Evolutionary conservation across 2,329 filamentous ascomycete species (phyloP).

Genomic region (Tricladium varicosporioides): DNA sequence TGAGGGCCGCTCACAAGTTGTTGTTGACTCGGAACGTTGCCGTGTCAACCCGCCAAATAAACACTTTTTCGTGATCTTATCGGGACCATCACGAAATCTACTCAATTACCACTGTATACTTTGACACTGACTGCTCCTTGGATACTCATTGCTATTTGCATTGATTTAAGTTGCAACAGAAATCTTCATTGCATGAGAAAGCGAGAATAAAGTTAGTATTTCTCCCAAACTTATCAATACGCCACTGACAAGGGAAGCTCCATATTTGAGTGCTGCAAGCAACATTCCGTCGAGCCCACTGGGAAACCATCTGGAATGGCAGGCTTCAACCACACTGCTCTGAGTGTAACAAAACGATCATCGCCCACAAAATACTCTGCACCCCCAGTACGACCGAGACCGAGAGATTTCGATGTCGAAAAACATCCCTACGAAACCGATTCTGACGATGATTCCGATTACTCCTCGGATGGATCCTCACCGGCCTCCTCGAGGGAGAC

Average conservation of each 20-base stretch:
- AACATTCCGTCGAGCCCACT: slow-evolving; percentile 6
- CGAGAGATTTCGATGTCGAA: slow-evolving; percentile 27
- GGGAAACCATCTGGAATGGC: slow-evolving; percentile 38
- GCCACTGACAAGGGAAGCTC: background rate
- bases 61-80: too few relatives aligned
- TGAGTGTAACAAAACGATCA: slow-evolving; percentile 34
- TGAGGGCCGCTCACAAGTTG: too few relatives aligned
- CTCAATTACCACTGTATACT: too few relatives aligned
- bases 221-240: background rate
- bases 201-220: background rate
- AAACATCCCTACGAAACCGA: slow-evolving; percentile 25
- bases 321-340: slow-evolving; percentile 45
- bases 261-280: background rate
- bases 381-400: slow-evolving; percentile 6
- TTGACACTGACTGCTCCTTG: too few relatives aligned
- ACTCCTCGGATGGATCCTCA: slow-evolving; percentile 35
- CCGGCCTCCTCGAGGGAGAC: slow-evolving; percentile 31
- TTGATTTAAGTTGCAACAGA: too few relatives aligned
- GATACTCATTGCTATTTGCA: too few relatives aligned
- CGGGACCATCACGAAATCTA: too few relatives aligned
- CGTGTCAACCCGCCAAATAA: too few relatives aligned
- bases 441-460: slow-evolving; percentile 30
- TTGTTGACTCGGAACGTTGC: too few relatives aligned
- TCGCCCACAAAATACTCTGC: slow-evolving; percentile 27
- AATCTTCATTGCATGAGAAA: too few relatives aligned